phyloP scores from a whole-genome alignment of 345 rosid genomes.

The Lenwebbia sp. region DNA sequence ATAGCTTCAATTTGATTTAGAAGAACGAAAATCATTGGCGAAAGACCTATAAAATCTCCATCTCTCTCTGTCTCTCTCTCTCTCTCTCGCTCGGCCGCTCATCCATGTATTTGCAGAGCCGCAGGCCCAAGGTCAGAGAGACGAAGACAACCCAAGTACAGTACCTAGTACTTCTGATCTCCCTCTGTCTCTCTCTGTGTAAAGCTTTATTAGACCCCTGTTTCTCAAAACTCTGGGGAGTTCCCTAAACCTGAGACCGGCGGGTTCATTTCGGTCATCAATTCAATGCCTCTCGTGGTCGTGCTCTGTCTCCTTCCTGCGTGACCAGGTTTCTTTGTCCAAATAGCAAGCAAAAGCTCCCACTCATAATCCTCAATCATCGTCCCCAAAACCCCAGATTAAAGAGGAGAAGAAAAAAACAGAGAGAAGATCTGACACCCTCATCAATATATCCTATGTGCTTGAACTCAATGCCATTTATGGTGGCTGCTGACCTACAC shows the following conservation, averaged over 20 bases:
- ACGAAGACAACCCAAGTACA: background rate
- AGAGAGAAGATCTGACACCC: background rate
- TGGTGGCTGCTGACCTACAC: conserved; percentile 40
- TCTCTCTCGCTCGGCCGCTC: background rate
- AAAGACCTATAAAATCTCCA: background rate
- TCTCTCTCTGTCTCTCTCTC: background rate
- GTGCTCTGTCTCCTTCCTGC: background rate
- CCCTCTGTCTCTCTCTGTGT: background rate
- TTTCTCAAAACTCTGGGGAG: background rate
- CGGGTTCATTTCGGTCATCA: background rate
- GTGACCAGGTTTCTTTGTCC: background rate
- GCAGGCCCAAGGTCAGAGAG: background rate
- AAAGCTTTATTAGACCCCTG: background rate
- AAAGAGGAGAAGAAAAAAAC: background rate
- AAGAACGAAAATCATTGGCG: background rate
- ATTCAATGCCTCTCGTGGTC: background rate
- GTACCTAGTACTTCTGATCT: background rate
- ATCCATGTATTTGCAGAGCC: background rate
- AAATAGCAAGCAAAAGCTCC: background rate
- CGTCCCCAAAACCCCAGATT: background rate
- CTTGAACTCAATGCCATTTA: background rate
- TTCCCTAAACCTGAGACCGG: background rate
- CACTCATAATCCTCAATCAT: background rate
- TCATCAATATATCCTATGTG: background rate
- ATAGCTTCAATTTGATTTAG: background rate